phyloP scores from a whole-genome alignment of 1,284 basidiomycete species.

The Cryptococcus sp. region DNA sequence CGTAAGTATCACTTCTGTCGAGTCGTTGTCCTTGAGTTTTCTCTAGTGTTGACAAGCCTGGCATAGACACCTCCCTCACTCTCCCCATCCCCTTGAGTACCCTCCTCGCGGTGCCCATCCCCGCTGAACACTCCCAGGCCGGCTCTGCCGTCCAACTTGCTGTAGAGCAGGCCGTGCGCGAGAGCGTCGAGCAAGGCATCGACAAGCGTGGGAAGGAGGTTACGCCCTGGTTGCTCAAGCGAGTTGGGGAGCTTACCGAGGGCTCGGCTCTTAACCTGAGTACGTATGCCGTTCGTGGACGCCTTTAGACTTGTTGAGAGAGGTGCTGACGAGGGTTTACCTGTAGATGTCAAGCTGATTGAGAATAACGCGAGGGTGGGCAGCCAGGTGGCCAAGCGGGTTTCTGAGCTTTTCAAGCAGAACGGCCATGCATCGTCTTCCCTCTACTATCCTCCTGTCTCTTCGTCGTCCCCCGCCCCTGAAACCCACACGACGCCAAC shows the following conservation, averaged over 20 bases:
- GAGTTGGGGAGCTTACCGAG: conserved; percentile 76
- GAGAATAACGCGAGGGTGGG: conserved; percentile 89
- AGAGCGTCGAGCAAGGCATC: conserved; percentile 78
- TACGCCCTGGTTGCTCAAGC: conserved; percentile 89
- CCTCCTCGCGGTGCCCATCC: conserved; percentile 88
- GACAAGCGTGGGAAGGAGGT: conserved; percentile 81
- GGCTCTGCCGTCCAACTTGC: conserved; percentile 71
- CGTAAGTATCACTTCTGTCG: conserved; percentile 54
- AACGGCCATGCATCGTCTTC: conserved; percentile 29
- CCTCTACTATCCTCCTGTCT: conserved; percentile 11
- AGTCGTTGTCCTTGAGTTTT: too few relatives aligned
- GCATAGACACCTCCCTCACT: conserved; percentile 39
- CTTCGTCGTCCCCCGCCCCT: background rate
- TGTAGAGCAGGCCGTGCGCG: conserved; percentile 79
- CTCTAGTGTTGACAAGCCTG: conserved; percentile 1
- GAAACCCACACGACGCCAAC: background rate
- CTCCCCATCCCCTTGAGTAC: conserved; percentile 50
- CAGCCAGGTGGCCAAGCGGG: conserved; percentile 74
- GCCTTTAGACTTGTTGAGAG: too few relatives aligned
- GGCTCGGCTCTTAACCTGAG: conserved; percentile 71
- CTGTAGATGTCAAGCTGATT: conserved; percentile 77
- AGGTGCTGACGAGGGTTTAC: conserved; percentile 1
- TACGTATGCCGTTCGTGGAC: conserved; percentile 49
- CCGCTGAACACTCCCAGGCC: conserved; percentile 64
- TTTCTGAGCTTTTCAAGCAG: conserved; percentile 57